These are phyloP conservation scores for Stylonectria norvegica DNA, from an alignment of 2,329 filamentous ascomycete genomes.

Conservation along the genomic window DNA sequence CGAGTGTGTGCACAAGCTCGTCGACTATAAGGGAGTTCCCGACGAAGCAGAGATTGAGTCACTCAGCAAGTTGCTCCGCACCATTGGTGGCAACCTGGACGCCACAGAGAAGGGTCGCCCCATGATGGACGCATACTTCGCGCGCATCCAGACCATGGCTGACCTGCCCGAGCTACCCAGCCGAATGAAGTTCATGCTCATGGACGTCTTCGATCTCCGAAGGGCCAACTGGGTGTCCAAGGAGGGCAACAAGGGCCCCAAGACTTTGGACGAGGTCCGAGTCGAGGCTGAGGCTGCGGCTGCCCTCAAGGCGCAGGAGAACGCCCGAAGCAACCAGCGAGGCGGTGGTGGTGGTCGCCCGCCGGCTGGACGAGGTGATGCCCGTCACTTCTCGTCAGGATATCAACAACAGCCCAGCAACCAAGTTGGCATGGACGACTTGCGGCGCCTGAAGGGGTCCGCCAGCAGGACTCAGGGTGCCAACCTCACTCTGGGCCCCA, in stretches of 20 bases:
- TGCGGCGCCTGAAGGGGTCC: constrained; percentile 73
- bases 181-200: constrained; percentile 91
- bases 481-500: constrained; percentile 70
- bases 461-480: constrained; percentile 59
- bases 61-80: constrained; percentile 85
- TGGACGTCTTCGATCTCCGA: constrained; percentile 88
- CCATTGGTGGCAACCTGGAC: constrained; percentile 86
- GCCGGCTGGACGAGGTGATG: constrained; percentile 78
- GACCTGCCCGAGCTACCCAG: constrained; percentile 78
- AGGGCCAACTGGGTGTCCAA: constrained; percentile 77
- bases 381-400: constrained; percentile 73
- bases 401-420: constrained; percentile 74
- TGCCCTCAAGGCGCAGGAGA: constrained; percentile 78
- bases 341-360: constrained; percentile 68
- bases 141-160: constrained; percentile 78
- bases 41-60: constrained; percentile 97
- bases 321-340: constrained; percentile 57
- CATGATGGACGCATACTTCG: constrained; percentile 93
- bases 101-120: constrained; percentile 74
- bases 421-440: constrained; percentile 86
- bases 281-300: constrained; percentile 74
- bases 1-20: constrained; percentile 94
- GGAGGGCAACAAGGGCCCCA: constrained; percentile 88
- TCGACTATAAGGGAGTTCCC: constrained; percentile 89
- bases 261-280: constrained; percentile 91